Evolutionary conservation across 768 basidiomycete genomes (phyloP).

Genomic region (Rhizopogon vinicolor): DNA sequence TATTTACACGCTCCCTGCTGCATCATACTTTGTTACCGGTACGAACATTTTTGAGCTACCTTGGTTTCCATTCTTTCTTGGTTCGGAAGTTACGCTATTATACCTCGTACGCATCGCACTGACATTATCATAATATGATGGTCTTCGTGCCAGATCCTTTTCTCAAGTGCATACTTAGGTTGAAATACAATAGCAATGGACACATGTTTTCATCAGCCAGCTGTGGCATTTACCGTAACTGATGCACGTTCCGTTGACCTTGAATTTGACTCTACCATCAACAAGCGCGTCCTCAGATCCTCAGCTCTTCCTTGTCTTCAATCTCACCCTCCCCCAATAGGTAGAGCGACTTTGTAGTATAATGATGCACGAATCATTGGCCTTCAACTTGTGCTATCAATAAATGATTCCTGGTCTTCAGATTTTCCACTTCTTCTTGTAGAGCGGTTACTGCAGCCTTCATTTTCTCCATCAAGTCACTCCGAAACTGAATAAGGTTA

Average conservation of each 20-base stretch:
- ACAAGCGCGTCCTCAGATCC: no score
- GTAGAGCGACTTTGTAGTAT: no score
- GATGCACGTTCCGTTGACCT: no score
- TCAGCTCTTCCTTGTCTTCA: no score
- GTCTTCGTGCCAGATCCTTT: background rate
- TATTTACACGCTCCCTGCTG: slow-evolving; percentile 9
- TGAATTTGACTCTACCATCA: no score
- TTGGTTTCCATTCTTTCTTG: slow-evolving; percentile 8
- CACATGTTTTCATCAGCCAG: no score
- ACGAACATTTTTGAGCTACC: slow-evolving; percentile 21
- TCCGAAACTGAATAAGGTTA: slow-evolving; percentile 37
- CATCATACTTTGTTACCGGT: slow-evolving; percentile 1
- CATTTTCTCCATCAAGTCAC: slow-evolving; percentile 38
- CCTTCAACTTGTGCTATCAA: slow-evolving; percentile 25
- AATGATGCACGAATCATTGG: no score
- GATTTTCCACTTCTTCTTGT: slow-evolving; percentile 44
- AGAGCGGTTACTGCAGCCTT: slow-evolving; percentile 16
- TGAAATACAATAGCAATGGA: background rate
- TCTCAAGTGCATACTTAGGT: background rate
- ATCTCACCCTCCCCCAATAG: no score
- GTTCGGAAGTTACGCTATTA: slow-evolving; percentile 11
- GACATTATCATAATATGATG: background rate
- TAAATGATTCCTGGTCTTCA: slow-evolving; percentile 41
- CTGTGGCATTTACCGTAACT: no score
- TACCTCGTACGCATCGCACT: slow-evolving; percentile 5